Evolutionary conservation across 2,329 filamentous ascomycete species (phyloP).

Genomic region (Tolypocladium nubicola): DNA sequence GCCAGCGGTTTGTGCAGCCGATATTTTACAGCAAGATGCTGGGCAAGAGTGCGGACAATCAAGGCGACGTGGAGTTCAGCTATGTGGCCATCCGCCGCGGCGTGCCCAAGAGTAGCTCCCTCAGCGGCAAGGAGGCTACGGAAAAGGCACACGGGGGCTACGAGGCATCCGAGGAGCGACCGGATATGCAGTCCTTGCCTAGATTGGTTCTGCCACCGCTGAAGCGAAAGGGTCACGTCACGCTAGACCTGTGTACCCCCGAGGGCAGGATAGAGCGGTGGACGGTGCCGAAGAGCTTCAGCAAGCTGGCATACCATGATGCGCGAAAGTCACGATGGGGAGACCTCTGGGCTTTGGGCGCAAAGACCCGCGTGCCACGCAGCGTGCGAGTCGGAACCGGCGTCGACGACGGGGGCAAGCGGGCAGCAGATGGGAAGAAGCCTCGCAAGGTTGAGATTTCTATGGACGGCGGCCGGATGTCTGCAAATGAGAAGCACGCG

Average conservation of each 20-base stretch:
- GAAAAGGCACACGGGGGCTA: conserved; percentile 64
- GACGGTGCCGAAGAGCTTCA: conserved; percentile 78
- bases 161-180: conserved; percentile 35
- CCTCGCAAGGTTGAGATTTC: conserved; percentile 23
- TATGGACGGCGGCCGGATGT: conserved; percentile 24
- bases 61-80: conserved; percentile 85
- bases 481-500: conserved; percentile 25
- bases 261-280: conserved; percentile 80
- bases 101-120: conserved; percentile 21
- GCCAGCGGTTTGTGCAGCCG: conserved; percentile 79
- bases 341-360: conserved; percentile 89
- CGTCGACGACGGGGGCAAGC: conserved; percentile 35
- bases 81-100: conserved; percentile 82
- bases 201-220: conserved; percentile 69
- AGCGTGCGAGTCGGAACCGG: conserved; percentile 48
- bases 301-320: conserved; percentile 77
- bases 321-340: conserved; percentile 87
- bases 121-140: conserved; percentile 45
- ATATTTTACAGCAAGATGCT: conserved; percentile 70
- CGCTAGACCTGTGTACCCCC: conserved; percentile 83
- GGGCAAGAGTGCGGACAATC: conserved; percentile 59
- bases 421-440: conserved; percentile 29
- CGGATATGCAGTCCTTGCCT: conserved; percentile 60
- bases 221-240: conserved; percentile 81
- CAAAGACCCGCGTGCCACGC: conserved; percentile 66